Conservation (phyloP, 1,284 basidiomycete genomes). For the Tremellales sp. region DNA sequence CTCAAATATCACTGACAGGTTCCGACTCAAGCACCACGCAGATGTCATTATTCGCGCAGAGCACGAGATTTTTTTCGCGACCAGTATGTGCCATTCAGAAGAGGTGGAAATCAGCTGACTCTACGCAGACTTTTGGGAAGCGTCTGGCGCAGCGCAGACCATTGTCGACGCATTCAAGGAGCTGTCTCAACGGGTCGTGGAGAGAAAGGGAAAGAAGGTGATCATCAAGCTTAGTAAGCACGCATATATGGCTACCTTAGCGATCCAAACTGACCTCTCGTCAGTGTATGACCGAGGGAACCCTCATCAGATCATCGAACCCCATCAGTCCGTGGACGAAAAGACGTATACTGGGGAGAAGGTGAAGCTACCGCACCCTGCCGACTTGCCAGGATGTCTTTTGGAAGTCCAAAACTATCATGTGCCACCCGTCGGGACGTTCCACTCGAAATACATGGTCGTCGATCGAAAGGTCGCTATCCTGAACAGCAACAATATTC, state of each 20-base stretch:
- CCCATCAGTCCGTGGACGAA: conserved; percentile 21
- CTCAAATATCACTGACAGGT: too few species aligned
- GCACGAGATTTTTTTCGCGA: conserved; percentile 35
- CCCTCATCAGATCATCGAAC: conserved; percentile 23
- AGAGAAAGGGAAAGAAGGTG: conserved; percentile 21
- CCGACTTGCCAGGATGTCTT: conserved; percentile 60
- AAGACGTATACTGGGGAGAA: conserved; percentile 24
- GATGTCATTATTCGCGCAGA: conserved; percentile 30
- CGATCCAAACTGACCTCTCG: too few species aligned
- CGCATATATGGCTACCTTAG: neutral
- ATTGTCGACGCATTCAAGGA: conserved; percentile 30
- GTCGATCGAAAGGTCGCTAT: conserved; percentile 65
- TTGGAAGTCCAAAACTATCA: conserved; percentile 55
- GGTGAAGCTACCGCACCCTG: conserved; percentile 56
- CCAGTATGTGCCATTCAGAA: conserved; percentile 29
- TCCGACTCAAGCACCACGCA: too few species aligned
- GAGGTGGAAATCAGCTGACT: neutral
- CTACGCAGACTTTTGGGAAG: conserved; percentile 31
- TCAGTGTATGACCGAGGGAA: conserved; percentile 33
- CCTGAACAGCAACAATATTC: conserved; percentile 68
- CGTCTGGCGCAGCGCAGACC: conserved; percentile 22
- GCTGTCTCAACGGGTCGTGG: conserved; percentile 28
- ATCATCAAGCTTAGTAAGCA: conserved; percentile 35
- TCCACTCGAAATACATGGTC: conserved; percentile 69
- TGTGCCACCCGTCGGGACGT: conserved; percentile 45